Base-by-base conservation (phyloP, 2,329 filamentous ascomycete genomes). In the Lachnellula arida region DNA sequence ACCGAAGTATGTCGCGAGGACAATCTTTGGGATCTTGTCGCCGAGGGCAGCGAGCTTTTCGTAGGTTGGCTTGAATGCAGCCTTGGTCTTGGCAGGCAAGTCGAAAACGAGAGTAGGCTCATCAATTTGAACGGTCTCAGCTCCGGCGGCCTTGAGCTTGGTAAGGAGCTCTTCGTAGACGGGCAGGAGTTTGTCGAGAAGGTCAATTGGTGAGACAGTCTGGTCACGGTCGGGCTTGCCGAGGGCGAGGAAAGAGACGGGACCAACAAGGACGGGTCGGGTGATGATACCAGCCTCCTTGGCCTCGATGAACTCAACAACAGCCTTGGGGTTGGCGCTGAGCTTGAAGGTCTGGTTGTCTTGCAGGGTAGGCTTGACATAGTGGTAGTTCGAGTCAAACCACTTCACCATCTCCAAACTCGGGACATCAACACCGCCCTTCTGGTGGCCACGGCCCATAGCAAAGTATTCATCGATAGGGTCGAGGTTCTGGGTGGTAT, bases 361-460 rank as follows among this genome's bases (percentile, higher is more conserved):
- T 79, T 97, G 91, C 66, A 99, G 85, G 62, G 94, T 97, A 64
- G 94, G 94, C 87, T 97, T 97, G 80, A 97, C 94, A 77, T 99
- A 99, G 85, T 97, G 94, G 87, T 99, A 99, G 88, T 99, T 99
- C 65, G 91, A 96, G 84, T 99, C 94, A 74, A 99, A 99, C 94
- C 94, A 99, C 84, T 99, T 99, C 71, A 99, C 94, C 94, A 99
- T 99, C 84, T 99, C 94, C 77, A 96, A 81, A 72, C 82, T 84
- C 68, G 93, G 91, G 65, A 97, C 94, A 76, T 99, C 94, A 68
- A 97, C 82, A 75, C 89, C 85, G 72, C 86, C 85, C 86, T 91
- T 95, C 80, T 99, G 94, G 80, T 95, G 92, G 73, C 94, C 94
- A 87, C 94, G 90, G 72, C 94, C 94, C 91, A 99, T 96, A 77